phyloP scores from a whole-genome alignment of 116 monocot species.

The Zostera marina region DNA sequence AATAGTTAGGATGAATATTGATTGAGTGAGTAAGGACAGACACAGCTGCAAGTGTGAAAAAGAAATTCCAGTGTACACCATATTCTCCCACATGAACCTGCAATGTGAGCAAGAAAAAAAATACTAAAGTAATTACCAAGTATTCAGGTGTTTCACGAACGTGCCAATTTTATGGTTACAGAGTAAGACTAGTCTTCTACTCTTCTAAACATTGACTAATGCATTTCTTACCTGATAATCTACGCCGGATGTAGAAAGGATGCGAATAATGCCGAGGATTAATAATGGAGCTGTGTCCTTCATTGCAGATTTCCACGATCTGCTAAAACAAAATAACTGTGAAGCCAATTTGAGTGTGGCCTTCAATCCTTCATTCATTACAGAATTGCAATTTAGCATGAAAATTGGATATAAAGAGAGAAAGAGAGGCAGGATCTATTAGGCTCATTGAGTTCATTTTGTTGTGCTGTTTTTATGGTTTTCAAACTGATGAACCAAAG shows the following conservation, averaged over 20 bases:
- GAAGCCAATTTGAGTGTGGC: not conserved
- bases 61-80: slow-evolving; percentile 99
- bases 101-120: not conserved
- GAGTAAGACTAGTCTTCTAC: no score
- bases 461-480: no score
- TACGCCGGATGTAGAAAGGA: slow-evolving; percentile 56
- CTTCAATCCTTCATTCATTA: not conserved
- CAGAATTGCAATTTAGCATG: not conserved
- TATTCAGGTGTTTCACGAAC: no score
- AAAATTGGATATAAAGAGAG: no score
- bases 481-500: no score
- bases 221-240: slow-evolving; percentile 68
- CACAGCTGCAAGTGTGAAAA: slow-evolving; percentile 91
- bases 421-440: no score
- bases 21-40: slow-evolving; percentile 47
- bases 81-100: slow-evolving; percentile 97
- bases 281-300: slow-evolving; percentile 45
- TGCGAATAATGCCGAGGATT: slow-evolving; percentile 60
- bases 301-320: slow-evolving; percentile 47
- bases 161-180: no score
- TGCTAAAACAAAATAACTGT: slow-evolving; percentile 6
- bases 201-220: no score
- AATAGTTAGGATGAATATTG: slow-evolving; percentile 55
- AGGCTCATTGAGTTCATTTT: no score
- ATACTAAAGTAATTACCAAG: not conserved